phyloP scores from a whole-genome alignment of 257 asterid species.

The Thymus quinquecostatus region DNA sequence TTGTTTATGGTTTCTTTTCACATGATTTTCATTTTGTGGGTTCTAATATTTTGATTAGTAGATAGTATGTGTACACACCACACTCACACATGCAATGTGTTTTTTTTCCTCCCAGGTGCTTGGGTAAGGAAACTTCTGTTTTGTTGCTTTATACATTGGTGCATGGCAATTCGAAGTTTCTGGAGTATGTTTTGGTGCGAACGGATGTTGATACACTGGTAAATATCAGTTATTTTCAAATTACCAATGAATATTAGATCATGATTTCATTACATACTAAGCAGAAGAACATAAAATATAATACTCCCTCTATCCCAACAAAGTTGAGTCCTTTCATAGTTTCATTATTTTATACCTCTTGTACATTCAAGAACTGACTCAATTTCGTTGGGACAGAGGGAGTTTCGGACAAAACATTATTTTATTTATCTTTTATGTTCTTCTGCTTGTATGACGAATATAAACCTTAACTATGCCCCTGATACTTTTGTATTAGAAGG shows the following conservation, averaged over 20 bases:
- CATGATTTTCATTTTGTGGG: slow-evolving; percentile 11
- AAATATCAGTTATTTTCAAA: slow-evolving; percentile 33
- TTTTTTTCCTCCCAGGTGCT: slow-evolving; percentile 54
- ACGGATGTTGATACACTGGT: slow-evolving; percentile 98
- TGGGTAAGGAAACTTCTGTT: slow-evolving; percentile 85
- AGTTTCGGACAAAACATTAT: neutral
- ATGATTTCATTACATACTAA: neutral
- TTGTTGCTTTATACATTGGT: slow-evolving; percentile 90
- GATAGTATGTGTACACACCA: neutral
- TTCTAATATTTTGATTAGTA: slow-evolving; percentile 12
- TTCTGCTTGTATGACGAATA: neutral
- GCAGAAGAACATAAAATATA: neutral
- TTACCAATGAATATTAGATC: neutral
- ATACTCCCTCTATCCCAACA: too few species aligned
- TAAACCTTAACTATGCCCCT: slow-evolving; percentile 1
- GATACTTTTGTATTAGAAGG: slow-evolving; percentile 8
- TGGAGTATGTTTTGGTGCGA: slow-evolving; percentile 97
- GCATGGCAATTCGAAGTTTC: slow-evolving; percentile 89
- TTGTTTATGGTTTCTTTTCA: slow-evolving; percentile 15
- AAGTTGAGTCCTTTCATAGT: too few species aligned
- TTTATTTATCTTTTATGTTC: neutral
- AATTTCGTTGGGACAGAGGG: too few species aligned
- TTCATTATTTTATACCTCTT: too few species aligned
- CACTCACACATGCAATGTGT: neutral
- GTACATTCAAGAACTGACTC: too few species aligned